Conservation (phyloP, 2,329 filamentous ascomycete species). For the Neurospora crassa region DNA sequence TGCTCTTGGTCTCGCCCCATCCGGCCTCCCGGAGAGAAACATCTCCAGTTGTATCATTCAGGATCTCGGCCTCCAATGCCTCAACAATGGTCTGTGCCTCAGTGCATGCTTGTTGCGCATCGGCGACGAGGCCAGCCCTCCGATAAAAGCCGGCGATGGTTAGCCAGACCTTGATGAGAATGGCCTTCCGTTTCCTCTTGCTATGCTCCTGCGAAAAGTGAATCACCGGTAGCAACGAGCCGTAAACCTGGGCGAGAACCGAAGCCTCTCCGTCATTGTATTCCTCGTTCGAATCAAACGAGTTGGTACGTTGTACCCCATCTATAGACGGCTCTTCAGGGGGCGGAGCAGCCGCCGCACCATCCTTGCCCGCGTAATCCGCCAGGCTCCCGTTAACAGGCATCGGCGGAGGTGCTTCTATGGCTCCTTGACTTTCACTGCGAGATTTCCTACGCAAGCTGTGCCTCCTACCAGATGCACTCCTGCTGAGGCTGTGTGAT, state of each 20-base stretch:
- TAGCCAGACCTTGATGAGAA: constrained; percentile 76
- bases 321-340: neutral
- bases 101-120: constrained; percentile 67
- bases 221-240: constrained; percentile 39
- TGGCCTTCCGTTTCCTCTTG: constrained; percentile 37
- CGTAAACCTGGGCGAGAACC: constrained; percentile 7
- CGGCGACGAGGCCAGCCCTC: constrained; percentile 68
- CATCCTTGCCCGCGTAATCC: neutral
- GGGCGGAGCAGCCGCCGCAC: neutral
- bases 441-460: constrained; percentile 45
- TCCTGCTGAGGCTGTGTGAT: constrained; percentile 31
- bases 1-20: constrained; percentile 73
- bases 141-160: constrained; percentile 84
- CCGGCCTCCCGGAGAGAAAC: constrained; percentile 53
- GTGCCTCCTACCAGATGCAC: constrained; percentile 38
- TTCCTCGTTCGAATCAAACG: neutral
- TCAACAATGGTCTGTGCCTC: constrained; percentile 74
- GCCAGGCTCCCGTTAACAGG: neutral
- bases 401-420: neutral
- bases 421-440: constrained; percentile 31
- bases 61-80: constrained; percentile 57
- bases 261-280: constrained; percentile 26
- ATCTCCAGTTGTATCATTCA: constrained; percentile 51
- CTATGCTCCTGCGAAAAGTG: constrained; percentile 46
- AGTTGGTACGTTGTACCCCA: neutral